phyloP scores from a whole-genome alignment of 2,329 filamentous ascomycete genomes.

The Trichoderma sp. region DNA sequence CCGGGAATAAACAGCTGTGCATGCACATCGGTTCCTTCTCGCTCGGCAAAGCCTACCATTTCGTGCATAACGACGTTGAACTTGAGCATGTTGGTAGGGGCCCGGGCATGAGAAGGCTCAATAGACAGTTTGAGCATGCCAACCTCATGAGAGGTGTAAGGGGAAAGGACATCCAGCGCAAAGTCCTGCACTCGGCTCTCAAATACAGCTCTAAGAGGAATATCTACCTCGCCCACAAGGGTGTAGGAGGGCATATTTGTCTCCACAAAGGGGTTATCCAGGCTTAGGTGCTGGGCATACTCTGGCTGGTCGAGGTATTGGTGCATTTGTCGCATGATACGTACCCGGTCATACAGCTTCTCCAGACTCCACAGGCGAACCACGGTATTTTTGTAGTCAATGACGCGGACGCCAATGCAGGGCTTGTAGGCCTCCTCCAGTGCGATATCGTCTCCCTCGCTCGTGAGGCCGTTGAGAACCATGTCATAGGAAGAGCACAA shows the following conservation, averaged over 20 bases:
- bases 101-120: conserved; percentile 90
- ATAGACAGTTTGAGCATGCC: conserved; percentile 89
- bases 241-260: conserved; percentile 90
- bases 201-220: conserved; percentile 90
- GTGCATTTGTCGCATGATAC: conserved; percentile 94
- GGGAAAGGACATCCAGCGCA: conserved; percentile 83
- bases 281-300: conserved; percentile 87
- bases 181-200: conserved; percentile 95
- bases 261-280: conserved; percentile 92
- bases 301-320: conserved; percentile 96
- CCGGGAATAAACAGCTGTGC: conserved; percentile 95
- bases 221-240: conserved; percentile 87
- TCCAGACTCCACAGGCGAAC: conserved; percentile 93
- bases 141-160: conserved; percentile 86
- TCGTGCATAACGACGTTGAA: conserved; percentile 99
- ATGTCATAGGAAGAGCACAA: conserved; percentile 95
- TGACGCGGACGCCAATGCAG: conserved; percentile 84
- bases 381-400: conserved; percentile 84
- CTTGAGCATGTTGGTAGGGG: conserved; percentile 88
- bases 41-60: conserved; percentile 88
- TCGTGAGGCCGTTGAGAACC: conserved; percentile 85
- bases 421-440: conserved; percentile 83
- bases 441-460: conserved; percentile 79
- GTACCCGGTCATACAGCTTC: conserved; percentile 83
- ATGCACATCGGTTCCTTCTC: conserved; percentile 93